These are phyloP conservation scores for Arabidopsis hybrid DNA, from an alignment of 441 rosid species.

Conservation along the genomic window DNA sequence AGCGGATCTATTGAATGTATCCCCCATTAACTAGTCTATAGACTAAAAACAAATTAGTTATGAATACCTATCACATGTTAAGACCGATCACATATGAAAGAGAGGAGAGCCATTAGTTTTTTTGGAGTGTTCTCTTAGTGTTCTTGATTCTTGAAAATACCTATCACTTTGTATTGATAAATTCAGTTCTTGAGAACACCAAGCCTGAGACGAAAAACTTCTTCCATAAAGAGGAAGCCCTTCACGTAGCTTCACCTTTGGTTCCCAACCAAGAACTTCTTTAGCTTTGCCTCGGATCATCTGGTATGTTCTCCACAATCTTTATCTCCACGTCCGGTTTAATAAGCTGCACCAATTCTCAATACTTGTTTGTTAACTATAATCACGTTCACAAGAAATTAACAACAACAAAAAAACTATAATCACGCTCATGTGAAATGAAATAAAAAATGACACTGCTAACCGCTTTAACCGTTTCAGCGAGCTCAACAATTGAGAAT, in stretches of 20 bases:
- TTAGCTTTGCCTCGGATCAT: constrained; percentile 95
- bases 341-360: constrained; percentile 61
- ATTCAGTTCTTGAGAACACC: constrained; percentile 55
- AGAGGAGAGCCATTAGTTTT: too few species aligned
- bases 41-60: not conserved
- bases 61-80: too few species aligned
- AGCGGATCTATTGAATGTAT: not conserved
- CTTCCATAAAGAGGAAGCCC: constrained; percentile 96
- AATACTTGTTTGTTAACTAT: not conserved
- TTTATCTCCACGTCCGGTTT: constrained; percentile 77
- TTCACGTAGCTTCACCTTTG: constrained; percentile 77
- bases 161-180: too few species aligned
- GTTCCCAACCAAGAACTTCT: constrained; percentile 91
- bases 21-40: not conserved
- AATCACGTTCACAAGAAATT: too few species aligned
- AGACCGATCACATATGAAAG: too few species aligned
- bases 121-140: too few species aligned
- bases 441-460: constrained; percentile 26
- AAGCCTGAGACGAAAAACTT: constrained; percentile 85
- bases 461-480: constrained; percentile 95
- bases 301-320: constrained; percentile 91
- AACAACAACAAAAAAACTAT: too few species aligned
- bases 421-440: not conserved
- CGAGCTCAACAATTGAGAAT: constrained; percentile 93
- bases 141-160: too few species aligned